A percentile compares a stretch with the other conserved stretches of the same genome.
These are phyloP conservation scores for Aspergillus nidulans DNA, from an alignment of 495 filamentous ascomycete genomes.

Conservation along the genomic window DNA sequence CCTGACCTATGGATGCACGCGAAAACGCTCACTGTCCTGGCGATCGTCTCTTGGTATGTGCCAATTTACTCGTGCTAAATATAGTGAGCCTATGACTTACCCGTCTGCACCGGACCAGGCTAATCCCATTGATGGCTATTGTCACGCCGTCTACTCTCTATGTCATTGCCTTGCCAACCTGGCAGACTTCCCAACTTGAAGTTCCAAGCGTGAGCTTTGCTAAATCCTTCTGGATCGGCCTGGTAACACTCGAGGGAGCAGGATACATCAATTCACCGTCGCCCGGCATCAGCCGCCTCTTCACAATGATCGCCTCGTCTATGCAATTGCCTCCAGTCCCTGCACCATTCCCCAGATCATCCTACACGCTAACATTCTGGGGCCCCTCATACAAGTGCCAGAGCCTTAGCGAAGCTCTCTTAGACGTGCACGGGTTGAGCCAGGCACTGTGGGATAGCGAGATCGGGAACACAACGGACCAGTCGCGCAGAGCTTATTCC, in stretches of 20 bases:
- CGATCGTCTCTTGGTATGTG: background rate
- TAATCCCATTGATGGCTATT: background rate
- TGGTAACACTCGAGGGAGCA: background rate
- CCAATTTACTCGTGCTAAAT: background rate
- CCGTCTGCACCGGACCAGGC: background rate
- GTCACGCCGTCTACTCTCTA: background rate
- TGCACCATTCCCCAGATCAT: background rate
- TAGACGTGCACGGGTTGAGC: background rate
- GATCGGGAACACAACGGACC: background rate
- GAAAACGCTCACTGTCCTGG: background rate
- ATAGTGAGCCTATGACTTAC: background rate
- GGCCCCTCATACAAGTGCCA: background rate
- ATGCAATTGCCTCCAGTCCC: background rate
- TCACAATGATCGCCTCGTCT: background rate
- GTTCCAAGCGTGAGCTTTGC: background rate
- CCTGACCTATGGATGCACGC: background rate
- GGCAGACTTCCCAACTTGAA: background rate
- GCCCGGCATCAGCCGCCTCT: background rate
- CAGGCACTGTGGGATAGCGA: background rate
- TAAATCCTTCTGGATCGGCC: background rate
- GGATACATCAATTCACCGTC: background rate
- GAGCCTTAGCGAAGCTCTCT: background rate
- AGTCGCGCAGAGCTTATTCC: background rate
- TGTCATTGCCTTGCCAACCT: background rate
- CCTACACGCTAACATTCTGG: background rate